Base-by-base conservation (phyloP, 805 yeast species). In the Pichia thaimueangensis region DNA sequence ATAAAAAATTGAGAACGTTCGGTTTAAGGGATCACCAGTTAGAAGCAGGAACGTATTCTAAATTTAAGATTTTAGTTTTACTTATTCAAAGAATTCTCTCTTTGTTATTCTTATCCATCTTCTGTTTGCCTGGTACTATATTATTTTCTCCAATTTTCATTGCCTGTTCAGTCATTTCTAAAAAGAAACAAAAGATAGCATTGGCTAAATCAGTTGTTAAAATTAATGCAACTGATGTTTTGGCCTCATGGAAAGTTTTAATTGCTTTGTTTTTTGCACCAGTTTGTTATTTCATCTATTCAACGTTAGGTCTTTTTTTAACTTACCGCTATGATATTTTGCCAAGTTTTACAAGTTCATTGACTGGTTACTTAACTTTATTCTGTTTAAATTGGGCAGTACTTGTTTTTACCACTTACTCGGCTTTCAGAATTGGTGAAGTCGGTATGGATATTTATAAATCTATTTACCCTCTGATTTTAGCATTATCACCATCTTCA, bases 181-280 rank as follows among this genome's bases (percentile, higher is more conserved):
- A 65, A 20, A 71, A 72, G 48, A 87, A 89, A 61, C 91, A 88
- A 20, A 70, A 67, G 42, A 69, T 74, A 33, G 98, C 97, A 0
- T 69, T 91, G 47, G 87, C 86, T 13, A 75, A 72, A n/a, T 88
- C 97, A 0, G 70, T 83, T 1, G 98, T 91, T 15, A 91, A 91
- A 59, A 80, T 91, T 46, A 80, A 77, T 52, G 98, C 95, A 11
- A 82, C 80, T 41, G 98, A 91, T 59, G 97, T 91, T 11, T 72
- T 93, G 40, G 97, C 96, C 0, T 87, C 97, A 2, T 91, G 98
- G 98, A 91, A 91, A 62, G 81, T 91, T 22, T 67, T 91, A 45
- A 85, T 91, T 38, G 85, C 93, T 13, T 71, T 91, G 72, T 93
- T 86, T 13, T 65, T 85, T 36, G 93, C 97, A 0, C 98, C 98